These are phyloP conservation scores for Collybia nuda DNA, from an alignment of 768 basidiomycete genomes.

Conservation along the genomic window DNA sequence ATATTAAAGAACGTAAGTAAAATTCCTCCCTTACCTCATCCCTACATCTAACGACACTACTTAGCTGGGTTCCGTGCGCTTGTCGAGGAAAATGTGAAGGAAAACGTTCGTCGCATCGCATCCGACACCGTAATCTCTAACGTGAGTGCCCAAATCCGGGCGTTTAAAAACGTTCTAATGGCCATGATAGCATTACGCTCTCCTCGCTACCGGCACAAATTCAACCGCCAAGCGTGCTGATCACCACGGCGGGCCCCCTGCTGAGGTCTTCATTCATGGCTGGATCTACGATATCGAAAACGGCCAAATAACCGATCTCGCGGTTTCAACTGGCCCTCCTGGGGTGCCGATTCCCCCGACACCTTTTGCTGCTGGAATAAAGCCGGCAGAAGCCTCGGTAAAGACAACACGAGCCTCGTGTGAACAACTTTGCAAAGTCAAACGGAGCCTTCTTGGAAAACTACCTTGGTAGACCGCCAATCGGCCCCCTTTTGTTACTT, in stretches of 20 bases:
- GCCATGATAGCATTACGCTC: neutral
- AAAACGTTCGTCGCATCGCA: slow-evolving; percentile 26
- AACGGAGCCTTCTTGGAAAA: neutral
- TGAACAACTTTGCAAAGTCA: slow-evolving; percentile 7
- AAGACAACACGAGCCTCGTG: neutral
- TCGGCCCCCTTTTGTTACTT: too few species aligned
- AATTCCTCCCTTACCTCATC: neutral
- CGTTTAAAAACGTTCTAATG: neutral
- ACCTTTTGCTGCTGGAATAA: slow-evolving; percentile 21
- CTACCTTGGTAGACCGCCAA: neutral
- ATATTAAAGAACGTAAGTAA: slow-evolving; percentile 16
- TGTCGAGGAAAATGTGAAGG: slow-evolving; percentile 21
- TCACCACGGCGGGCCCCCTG: slow-evolving; percentile 13
- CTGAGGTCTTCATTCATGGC: slow-evolving; percentile 46
- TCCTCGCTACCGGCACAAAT: neutral
- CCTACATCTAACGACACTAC: neutral
- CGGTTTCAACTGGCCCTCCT: slow-evolving; percentile 37
- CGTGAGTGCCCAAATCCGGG: slow-evolving; percentile 11
- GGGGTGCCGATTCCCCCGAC: slow-evolving; percentile 28
- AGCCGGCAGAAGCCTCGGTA: neutral
- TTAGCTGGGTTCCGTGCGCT: slow-evolving; percentile 20
- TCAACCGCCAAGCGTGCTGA: slow-evolving; percentile 10
- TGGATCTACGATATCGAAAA: slow-evolving; percentile 61
- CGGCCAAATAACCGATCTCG: slow-evolving; percentile 48
- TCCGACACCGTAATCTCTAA: slow-evolving; percentile 26